Evolutionary conservation across 495 filamentous ascomycete species (phyloP).

Genomic region (Aspergillus sparsus): DNA sequence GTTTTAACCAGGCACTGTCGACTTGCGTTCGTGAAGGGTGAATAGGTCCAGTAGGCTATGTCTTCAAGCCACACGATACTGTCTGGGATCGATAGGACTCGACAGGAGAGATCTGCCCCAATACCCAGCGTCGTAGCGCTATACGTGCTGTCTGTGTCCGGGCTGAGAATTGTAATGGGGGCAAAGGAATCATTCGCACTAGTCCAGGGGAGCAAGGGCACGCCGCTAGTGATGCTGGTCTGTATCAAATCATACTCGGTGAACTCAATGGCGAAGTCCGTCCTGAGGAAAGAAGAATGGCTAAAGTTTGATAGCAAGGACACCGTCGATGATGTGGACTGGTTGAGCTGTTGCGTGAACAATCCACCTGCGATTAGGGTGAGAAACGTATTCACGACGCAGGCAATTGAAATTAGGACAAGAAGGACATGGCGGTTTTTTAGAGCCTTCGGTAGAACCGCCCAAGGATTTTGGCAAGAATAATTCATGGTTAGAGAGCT

Average conservation of each 20-base stretch:
- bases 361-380: constrained; percentile 42
- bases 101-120: constrained; percentile 35
- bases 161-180: constrained; percentile 31
- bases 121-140: constrained; percentile 38
- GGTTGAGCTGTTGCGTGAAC: constrained; percentile 40
- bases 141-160: constrained; percentile 32
- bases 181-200: constrained; percentile 40
- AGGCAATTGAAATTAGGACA: constrained; percentile 37
- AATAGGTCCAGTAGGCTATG: constrained; percentile 36
- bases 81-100: constrained; percentile 22
- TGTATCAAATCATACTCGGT: constrained; percentile 46
- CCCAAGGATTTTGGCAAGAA: constrained; percentile 40
- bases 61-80: constrained; percentile 20
- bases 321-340: constrained; percentile 30
- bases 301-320: constrained; percentile 39
- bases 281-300: constrained; percentile 33
- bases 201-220: constrained; percentile 42
- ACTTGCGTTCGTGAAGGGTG: constrained; percentile 28
- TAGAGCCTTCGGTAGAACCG: constrained; percentile 35
- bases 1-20: constrained; percentile 35
- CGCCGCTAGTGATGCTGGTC: constrained; percentile 42
- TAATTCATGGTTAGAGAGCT: constrained; percentile 43
- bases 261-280: constrained; percentile 43
- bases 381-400: constrained; percentile 37
- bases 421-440: constrained; percentile 38